A percentile compares a stretch with the other conserved stretches of the same genome.
Evolutionary conservation across 2,329 filamentous ascomycete genomes (phyloP).

Genomic region (Ilyonectria mors-panacis): DNA sequence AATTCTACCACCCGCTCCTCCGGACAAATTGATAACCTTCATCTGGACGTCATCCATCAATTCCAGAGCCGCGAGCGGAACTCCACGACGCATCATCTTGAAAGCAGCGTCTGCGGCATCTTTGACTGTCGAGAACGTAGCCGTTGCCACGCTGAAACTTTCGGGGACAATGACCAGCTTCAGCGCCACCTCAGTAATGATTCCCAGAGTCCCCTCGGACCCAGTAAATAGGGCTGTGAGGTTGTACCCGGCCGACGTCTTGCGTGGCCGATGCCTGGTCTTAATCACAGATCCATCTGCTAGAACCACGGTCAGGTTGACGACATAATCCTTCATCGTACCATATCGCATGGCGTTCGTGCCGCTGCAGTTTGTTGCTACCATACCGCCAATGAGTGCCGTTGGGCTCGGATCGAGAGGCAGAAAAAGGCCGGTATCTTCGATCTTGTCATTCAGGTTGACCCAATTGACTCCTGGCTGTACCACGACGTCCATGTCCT

Average conservation of each 20-base stretch:
- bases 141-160: constrained; percentile 78
- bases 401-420: constrained; percentile 88
- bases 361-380: constrained; percentile 76
- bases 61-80: constrained; percentile 84
- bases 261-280: constrained; percentile 82
- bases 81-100: constrained; percentile 78
- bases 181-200: constrained; percentile 84
- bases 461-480: constrained; percentile 87
- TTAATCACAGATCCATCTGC: constrained; percentile 87
- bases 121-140: constrained; percentile 63
- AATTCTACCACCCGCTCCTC: constrained; percentile 66
- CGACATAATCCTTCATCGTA: constrained; percentile 91
- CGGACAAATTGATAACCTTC: constrained; percentile 62
- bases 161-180: constrained; percentile 82
- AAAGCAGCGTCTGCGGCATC: constrained; percentile 80
- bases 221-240: constrained; percentile 85
- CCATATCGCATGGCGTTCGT: constrained; percentile 90
- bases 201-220: constrained; percentile 84
- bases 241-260: constrained; percentile 87
- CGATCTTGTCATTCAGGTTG: constrained; percentile 79
- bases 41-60: constrained; percentile 87
- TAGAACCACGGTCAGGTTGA: constrained; percentile 85
- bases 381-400: constrained; percentile 88
- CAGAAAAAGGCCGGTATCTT: constrained; percentile 81
- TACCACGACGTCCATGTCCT: constrained; percentile 77